These are phyloP conservation scores for Gaeumannomyces tritici DNA, from an alignment of 2,329 filamentous ascomycete genomes.

Conservation along the genomic window DNA sequence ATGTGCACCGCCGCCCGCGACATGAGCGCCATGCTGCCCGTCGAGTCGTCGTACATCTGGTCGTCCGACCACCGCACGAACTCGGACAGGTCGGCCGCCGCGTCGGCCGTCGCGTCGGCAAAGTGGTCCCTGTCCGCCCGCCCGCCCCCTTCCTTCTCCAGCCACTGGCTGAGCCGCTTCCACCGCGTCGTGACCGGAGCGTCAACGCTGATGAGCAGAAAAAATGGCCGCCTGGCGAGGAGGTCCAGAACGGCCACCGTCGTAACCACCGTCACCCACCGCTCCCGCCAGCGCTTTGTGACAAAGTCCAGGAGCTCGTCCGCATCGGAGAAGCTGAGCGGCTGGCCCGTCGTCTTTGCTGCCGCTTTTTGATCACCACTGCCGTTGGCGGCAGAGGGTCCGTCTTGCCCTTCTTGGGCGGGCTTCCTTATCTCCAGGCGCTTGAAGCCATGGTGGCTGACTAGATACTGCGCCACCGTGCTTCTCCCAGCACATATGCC, in stretches of 20 bases:
- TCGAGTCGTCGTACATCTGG: constrained; percentile 60
- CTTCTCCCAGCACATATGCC: constrained; percentile 91
- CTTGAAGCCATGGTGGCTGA: constrained; percentile 74
- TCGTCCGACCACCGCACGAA: constrained; percentile 55
- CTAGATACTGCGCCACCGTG: constrained; percentile 79
- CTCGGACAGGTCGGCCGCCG: constrained; percentile 30
- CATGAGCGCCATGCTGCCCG: constrained; percentile 66
- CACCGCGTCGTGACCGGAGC: constrained; percentile 79
- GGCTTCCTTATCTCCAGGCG: constrained; percentile 51
- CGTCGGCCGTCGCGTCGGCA: neutral
- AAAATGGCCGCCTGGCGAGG: constrained; percentile 75
- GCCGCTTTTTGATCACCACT: neutral
- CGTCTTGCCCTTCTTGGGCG: neutral
- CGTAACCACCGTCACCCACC: constrained; percentile 79
- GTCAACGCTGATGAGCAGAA: constrained; percentile 85
- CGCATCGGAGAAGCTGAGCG: constrained; percentile 49
- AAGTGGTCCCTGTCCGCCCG: constrained; percentile 9
- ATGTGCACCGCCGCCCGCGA: constrained; percentile 75
- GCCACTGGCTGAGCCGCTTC: constrained; percentile 54
- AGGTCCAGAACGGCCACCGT: constrained; percentile 64
- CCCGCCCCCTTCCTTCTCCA: constrained; percentile 8
- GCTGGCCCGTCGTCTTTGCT: neutral
- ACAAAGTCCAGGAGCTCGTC: constrained; percentile 68
- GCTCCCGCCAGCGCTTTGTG: constrained; percentile 71
- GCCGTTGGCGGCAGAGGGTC: neutral